A percentile compares a stretch with the other conserved stretches of the same genome.
Evolutionary conservation across 129 eudicot species (phyloP).

Genomic region (Apium graveolens): DNA sequence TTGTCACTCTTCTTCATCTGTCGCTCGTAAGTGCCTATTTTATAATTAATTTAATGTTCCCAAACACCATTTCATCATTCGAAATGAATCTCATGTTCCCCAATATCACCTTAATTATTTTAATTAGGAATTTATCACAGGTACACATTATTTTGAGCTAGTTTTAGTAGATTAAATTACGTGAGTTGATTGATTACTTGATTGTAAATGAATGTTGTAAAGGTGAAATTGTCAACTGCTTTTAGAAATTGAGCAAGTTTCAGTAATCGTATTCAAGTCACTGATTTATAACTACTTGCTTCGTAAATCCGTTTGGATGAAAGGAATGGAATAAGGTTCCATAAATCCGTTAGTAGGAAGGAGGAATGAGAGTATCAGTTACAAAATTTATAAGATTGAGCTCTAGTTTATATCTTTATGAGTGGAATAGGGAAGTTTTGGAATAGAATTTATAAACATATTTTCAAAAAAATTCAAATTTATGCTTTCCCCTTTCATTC

Average conservation of each 20-base stretch:
- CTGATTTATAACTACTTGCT: not conserved
- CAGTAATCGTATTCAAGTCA: not conserved
- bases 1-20: slow-evolving; percentile 30
- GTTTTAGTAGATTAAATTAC: not conserved
- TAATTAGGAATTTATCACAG: too few relatives aligned
- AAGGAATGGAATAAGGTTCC: too few relatives aligned
- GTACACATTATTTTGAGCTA: not conserved
- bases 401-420: not conserved
- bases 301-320: not conserved
- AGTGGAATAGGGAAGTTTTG: not conserved
- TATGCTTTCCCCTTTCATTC: not conserved
- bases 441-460: not conserved
- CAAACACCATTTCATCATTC: too few relatives aligned
- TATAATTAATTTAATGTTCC: not conserved
- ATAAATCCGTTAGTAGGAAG: not conserved
- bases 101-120: not conserved
- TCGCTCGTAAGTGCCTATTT: not conserved
- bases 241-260: too few relatives aligned
- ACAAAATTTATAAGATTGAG: not conserved
- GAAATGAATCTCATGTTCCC: not conserved
- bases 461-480: not conserved
- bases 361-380: not conserved
- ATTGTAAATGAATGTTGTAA: not conserved
- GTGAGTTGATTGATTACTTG: not conserved
- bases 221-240: too few relatives aligned